A percentile compares a stretch with the other conserved stretches of the same genome.
Evolutionary conservation across 2,329 filamentous ascomycete species (phyloP).

Genomic region (Pestalotiopsis fici): DNA sequence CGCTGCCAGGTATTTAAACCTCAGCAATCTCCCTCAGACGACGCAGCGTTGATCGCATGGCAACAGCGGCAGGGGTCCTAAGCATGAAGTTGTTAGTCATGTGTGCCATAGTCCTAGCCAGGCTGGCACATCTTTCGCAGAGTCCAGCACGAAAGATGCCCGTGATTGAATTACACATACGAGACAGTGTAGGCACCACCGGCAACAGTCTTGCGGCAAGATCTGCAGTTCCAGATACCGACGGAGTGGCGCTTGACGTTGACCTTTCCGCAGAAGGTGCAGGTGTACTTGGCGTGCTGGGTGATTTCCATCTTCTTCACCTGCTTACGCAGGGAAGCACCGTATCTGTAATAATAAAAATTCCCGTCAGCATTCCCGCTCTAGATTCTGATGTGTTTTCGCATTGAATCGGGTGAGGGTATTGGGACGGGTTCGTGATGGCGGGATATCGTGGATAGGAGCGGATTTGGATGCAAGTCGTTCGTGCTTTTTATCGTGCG

Average conservation of each 20-base stretch:
- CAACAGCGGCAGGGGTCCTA: conserved; percentile 81
- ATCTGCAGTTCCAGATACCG: conserved; percentile 96
- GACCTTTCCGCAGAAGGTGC: conserved; percentile 98
- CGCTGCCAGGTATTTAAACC: conserved; percentile 63
- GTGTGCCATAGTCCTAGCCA: neutral
- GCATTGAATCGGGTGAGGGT: neutral
- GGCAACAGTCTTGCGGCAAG: conserved; percentile 91
- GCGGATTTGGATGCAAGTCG: neutral
- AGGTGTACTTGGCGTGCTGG: conserved; percentile 95
- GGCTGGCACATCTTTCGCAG: neutral
- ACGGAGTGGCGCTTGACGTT: conserved; percentile 88
- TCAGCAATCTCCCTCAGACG: conserved; percentile 97
- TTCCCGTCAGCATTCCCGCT: conserved; percentile 12
- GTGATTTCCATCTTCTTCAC: conserved; percentile 99
- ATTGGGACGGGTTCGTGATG: neutral
- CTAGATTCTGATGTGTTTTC: neutral
- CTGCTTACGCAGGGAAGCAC: conserved; percentile 98
- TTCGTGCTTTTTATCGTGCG: conserved; percentile 6
- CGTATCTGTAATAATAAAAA: conserved; percentile 65
- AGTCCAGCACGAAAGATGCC: neutral
- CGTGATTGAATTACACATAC: conserved; percentile 67
- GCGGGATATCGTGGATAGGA: neutral
- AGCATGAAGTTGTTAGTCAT: conserved; percentile 9
- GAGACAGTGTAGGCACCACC: conserved; percentile 94
- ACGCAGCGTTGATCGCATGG: conserved; percentile 94